Conservation (phyloP, 345 rosid species). For the Eutrema japonicum region DNA sequence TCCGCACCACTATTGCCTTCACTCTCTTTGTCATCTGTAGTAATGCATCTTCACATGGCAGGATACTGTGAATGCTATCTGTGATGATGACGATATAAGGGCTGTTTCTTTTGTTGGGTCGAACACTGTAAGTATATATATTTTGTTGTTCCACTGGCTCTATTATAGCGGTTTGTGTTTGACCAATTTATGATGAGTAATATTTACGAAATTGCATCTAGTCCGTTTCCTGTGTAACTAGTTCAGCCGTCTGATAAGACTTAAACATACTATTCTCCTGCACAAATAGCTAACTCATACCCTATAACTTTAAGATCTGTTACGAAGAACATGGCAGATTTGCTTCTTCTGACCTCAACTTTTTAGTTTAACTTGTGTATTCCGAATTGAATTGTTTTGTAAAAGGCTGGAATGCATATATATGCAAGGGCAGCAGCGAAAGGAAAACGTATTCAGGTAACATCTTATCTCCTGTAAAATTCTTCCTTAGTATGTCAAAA, state of each 20-base stretch:
- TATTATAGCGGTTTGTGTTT: neutral
- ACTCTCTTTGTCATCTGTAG: neutral
- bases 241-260: neutral
- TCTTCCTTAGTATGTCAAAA: slow-evolving; percentile 5
- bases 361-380: slow-evolving; percentile 16
- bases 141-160: neutral
- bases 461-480: slow-evolving; percentile 2
- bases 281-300: neutral
- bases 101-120: slow-evolving; percentile 98
- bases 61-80: slow-evolving; percentile 94
- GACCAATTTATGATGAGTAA: slow-evolving; percentile 4
- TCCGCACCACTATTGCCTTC: neutral
- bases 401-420: slow-evolving; percentile 98
- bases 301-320: neutral
- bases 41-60: slow-evolving; percentile 42
- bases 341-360: neutral
- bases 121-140: slow-evolving; percentile 65
- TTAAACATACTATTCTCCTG: neutral
- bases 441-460: slow-evolving; percentile 97
- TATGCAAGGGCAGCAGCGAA: slow-evolving; percentile 87
- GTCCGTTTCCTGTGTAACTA: slow-evolving; percentile 9
- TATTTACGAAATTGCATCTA: neutral
- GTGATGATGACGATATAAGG: slow-evolving; percentile 77
- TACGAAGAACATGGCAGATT: slow-evolving; percentile 3
- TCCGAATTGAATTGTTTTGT: slow-evolving; percentile 2